Base-by-base conservation (phyloP, 2,329 filamentous ascomycete species). In the Fusarium sulawesiense region DNA sequence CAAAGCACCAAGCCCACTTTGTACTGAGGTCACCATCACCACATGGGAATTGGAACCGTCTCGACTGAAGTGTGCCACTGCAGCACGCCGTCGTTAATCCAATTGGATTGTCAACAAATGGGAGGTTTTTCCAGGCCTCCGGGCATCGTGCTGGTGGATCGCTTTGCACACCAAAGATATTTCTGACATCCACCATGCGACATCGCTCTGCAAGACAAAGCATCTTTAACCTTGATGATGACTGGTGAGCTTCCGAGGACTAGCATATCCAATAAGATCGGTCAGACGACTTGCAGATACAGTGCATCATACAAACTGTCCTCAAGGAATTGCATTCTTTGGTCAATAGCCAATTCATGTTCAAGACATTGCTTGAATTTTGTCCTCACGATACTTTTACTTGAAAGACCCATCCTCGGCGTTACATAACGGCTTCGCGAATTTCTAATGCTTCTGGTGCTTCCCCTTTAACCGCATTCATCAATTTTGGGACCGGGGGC, bases 41-140 rank as follows among this genome's bases (percentile, higher is more conserved):
- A 51, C 29, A 64, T 68, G 67, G 70, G 64, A 54, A 55, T 71
- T 64, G 63, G 62, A 60, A 57, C 66, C 63, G 53, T 73, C 64
- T 64, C 59, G 61, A 58, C 65, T 60, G 51, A 63, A 70, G 67
- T 61, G 68, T 73, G 64, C 68, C 68, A 66, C 71, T 74, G 73
- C 66, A 69, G 63, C 61, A 59, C 72, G 73, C 75, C 76, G 73
- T 72, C 74, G 56, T 64, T 64, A 64, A 64, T 50, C 40, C 56
- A 66, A 60, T 62, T 65, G 56, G 64, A 29, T 50, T 64, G 53
- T 55, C 25, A 67, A 58, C 76, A 75, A 78, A 76, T 76, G 58
- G 68, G 76, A 72, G 69, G 63, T 54, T 76, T 71, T 76, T 68
- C 75, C 75, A 76, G 66, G 62, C 71, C 60, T 75, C 68, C 75